Conservation (phyloP, 495 filamentous ascomycete species). For the Penicillium longicatenatum region DNA sequence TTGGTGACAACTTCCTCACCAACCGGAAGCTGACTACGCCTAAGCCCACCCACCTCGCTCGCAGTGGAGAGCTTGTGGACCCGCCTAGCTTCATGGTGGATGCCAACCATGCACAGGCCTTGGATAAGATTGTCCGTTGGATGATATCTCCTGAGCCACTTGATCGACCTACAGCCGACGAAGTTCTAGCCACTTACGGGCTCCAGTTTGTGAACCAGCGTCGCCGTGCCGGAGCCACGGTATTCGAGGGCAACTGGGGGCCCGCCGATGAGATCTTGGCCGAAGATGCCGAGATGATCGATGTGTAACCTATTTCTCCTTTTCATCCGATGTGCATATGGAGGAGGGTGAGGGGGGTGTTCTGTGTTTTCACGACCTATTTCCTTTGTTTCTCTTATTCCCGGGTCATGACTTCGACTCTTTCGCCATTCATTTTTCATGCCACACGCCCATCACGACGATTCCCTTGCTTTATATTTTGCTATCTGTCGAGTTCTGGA, state of each 20-base stretch:
- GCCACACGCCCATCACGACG: constrained; percentile 28
- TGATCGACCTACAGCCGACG: constrained; percentile 71
- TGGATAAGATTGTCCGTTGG: constrained; percentile 82
- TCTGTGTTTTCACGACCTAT: constrained; percentile 30
- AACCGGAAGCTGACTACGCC: constrained; percentile 27
- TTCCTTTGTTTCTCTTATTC: constrained; percentile 41
- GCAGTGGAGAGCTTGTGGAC: constrained; percentile 67
- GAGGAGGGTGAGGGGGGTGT: constrained; percentile 33
- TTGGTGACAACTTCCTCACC: constrained; percentile 37
- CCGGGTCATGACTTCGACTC: constrained; percentile 29
- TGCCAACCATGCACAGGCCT: constrained; percentile 61
- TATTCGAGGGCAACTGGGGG: constrained; percentile 96
- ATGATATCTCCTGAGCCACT: constrained; percentile 80
- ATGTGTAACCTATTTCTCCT: constrained; percentile 54
- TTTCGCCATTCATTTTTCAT: constrained; percentile 21
- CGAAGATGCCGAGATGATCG: constrained; percentile 75
- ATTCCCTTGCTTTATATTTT: constrained; percentile 23
- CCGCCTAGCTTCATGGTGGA: constrained; percentile 89
- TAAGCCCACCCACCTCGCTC: constrained; percentile 33
- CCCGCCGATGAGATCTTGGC: constrained; percentile 71
- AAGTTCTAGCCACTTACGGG: constrained; percentile 67
- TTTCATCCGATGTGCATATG: constrained; percentile 41
- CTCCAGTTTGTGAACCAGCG: constrained; percentile 75
- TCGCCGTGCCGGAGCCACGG: constrained; percentile 79
- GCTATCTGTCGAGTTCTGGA: constrained; percentile 9